Conservation (phyloP, 2,329 filamentous ascomycete genomes). For the Sclerotinia sclerotiorum region DNA sequence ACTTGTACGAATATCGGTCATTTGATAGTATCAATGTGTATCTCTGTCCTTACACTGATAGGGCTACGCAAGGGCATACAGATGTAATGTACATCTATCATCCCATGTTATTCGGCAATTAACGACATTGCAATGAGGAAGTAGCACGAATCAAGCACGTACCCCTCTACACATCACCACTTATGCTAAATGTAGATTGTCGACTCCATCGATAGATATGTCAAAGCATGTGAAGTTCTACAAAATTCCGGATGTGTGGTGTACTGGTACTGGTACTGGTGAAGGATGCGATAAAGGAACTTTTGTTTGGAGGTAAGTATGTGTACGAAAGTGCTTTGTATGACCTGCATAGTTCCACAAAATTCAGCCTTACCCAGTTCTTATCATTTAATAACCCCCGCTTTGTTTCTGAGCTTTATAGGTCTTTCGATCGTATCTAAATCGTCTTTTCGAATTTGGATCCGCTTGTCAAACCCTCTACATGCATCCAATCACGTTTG, state of each 20-base stretch:
- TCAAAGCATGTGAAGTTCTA: background rate
- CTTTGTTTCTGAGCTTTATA: background rate
- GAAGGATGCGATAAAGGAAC: background rate
- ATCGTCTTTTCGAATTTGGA: background rate
- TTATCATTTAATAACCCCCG: background rate
- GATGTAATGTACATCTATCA: background rate
- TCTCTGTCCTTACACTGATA: background rate
- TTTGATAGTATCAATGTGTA: background rate
- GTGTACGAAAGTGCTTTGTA: background rate
- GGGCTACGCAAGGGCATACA: background rate
- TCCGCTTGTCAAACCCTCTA: background rate
- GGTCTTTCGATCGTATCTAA: background rate
- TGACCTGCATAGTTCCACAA: conserved; percentile 1
- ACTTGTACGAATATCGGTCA: background rate
- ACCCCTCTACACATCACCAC: background rate
- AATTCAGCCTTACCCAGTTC: conserved; percentile 4
- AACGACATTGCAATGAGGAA: background rate
- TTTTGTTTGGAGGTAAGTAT: background rate
- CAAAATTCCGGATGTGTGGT: background rate
- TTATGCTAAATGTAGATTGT: background rate
- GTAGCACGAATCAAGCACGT: background rate
- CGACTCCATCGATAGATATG: background rate
- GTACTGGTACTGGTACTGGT: background rate
- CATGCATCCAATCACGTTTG: background rate
- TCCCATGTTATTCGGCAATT: background rate